Evolutionary conservation across 2,329 filamentous ascomycete genomes (phyloP).

Genomic region (Paraphaeosphaeria minitans): DNA sequence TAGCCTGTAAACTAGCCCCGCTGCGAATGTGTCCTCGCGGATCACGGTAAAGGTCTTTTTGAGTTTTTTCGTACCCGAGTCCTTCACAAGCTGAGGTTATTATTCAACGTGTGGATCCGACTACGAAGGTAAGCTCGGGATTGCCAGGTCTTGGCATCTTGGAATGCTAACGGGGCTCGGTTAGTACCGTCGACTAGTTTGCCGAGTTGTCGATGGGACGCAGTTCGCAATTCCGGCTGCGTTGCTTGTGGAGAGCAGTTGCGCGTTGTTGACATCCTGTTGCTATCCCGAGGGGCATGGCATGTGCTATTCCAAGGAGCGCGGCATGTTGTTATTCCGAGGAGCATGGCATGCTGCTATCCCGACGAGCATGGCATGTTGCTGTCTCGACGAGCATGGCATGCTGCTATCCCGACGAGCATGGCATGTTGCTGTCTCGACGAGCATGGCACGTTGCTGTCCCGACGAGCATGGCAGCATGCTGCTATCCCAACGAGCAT

Average conservation of each 20-base stretch:
- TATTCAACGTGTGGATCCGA: not conserved
- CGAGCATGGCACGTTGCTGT: not conserved
- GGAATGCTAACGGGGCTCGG: not conserved
- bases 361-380: too few species aligned
- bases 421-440: not conserved
- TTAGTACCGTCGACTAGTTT: not conserved
- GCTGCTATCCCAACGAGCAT: not conserved
- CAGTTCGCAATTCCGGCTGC: conserved; percentile 4
- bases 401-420: not conserved
- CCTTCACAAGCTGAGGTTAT: not conserved
- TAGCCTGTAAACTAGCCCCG: too few species aligned
- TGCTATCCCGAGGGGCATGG: not conserved
- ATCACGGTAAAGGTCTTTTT: too few species aligned
- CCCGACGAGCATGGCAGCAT: not conserved
- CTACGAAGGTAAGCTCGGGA: not conserved
- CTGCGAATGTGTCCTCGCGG: too few species aligned
- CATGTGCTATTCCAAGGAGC: too few species aligned
- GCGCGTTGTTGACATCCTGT: not conserved
- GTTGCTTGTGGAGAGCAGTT: not conserved
- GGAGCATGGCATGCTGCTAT: too few species aligned
- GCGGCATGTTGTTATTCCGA: not conserved
- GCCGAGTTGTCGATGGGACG: not conserved
- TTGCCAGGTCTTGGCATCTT: not conserved
- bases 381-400: not conserved
- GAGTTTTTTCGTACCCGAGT: not conserved